These are phyloP conservation scores for Davidsoniella neocaledoniae DNA, from an alignment of 2,329 filamentous ascomycete genomes.

Conservation along the genomic window DNA sequence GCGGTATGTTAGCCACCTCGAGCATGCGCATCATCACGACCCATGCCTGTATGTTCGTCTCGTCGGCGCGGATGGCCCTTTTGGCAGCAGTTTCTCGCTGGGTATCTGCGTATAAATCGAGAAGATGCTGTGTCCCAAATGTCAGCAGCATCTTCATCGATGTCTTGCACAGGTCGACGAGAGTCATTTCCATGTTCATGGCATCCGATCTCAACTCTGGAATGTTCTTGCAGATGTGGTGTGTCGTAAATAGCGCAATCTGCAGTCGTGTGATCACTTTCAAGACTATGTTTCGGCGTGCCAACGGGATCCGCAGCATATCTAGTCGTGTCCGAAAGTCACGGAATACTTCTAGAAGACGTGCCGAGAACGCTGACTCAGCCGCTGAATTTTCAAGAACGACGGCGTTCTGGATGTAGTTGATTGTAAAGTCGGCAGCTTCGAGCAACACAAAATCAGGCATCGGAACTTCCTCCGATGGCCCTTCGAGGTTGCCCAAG, in stretches of 20 bases:
- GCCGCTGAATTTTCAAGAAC: conserved; percentile 22
- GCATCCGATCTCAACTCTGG: conserved; percentile 19
- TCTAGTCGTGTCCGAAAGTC: conserved; percentile 22
- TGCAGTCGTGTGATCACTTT: conserved; percentile 23
- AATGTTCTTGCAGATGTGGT: conserved; percentile 24
- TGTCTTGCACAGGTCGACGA: conserved; percentile 26
- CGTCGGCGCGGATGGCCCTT: conserved; percentile 32
- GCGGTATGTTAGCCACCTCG: conserved; percentile 31
- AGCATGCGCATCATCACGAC: conserved; percentile 38
- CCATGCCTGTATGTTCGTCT: conserved; percentile 36
- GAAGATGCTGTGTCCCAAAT: conserved; percentile 27
- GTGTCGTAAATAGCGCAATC: conserved; percentile 18
- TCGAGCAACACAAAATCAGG: conserved; percentile 17
- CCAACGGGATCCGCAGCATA: conserved; percentile 11
- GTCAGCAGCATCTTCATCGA: conserved; percentile 25
- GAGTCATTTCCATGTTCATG: conserved; percentile 31
- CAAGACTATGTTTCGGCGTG: conserved; percentile 19
- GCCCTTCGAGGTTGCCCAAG: conserved; percentile 26
- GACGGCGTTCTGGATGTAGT: conserved; percentile 29
- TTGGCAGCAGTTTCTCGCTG: conserved; percentile 29
- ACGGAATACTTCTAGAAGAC: conserved; percentile 27
- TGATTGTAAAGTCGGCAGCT: conserved; percentile 28
- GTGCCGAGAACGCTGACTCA: conserved; percentile 26
- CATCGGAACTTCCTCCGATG: conserved; percentile 7
- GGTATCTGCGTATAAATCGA: conserved; percentile 30